These are phyloP conservation scores for Lumnitzera racemosa DNA, from an alignment of 345 rosid species.

Conservation along the genomic window DNA sequence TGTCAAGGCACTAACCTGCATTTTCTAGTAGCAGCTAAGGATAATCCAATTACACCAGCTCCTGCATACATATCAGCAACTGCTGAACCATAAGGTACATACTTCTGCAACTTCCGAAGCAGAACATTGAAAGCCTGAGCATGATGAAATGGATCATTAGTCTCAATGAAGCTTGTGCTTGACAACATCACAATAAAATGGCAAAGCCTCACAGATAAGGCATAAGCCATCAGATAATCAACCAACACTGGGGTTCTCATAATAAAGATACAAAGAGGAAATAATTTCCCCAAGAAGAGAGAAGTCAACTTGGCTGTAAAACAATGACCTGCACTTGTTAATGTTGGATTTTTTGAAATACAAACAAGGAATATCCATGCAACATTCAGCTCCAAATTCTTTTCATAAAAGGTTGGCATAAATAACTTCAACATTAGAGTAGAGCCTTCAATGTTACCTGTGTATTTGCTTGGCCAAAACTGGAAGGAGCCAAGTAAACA, in stretches of 20 bases:
- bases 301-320: no score
- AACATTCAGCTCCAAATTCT: no score
- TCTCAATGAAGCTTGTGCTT: conserved; percentile 3
- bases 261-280: no score
- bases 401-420: no score
- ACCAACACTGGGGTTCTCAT: neutral
- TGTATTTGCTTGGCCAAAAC: conserved; percentile 96
- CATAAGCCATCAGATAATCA: neutral
- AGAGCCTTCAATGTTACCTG: conserved; percentile 26
- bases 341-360: no score
- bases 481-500: conserved; percentile 81
- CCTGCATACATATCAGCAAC: conserved; percentile 96
- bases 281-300: no score
- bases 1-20: conserved; percentile 57
- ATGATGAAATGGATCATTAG: conserved; percentile 3
- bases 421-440: no score
- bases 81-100: conserved; percentile 77
- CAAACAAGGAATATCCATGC: no score
- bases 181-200: neutral
- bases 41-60: conserved; percentile 91
- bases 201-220: conserved; percentile 2
- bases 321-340: no score
- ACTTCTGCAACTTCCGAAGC: conserved; percentile 82
- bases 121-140: conserved; percentile 68
- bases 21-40: conserved; percentile 74